Conservation (phyloP, 345 rosid genomes). For the Passiflora organensis region DNA sequence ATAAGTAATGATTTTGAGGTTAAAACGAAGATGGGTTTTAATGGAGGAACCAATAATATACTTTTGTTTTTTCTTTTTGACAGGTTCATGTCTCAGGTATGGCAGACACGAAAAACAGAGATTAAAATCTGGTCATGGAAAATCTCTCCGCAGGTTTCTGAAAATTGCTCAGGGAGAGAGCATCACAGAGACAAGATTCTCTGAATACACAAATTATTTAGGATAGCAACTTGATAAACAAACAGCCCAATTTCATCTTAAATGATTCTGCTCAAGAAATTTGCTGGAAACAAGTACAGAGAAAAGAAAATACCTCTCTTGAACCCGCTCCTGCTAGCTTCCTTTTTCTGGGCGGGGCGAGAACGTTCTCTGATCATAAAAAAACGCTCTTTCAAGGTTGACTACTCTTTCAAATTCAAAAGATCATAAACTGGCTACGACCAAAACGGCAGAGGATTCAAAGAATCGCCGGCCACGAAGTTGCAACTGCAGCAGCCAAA, state of each 20-base stretch:
- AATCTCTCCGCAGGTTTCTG: conserved; percentile 9
- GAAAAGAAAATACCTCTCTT: too few species aligned
- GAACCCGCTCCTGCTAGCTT: too few species aligned
- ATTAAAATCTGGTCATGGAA: not conserved
- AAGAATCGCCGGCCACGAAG: not conserved
- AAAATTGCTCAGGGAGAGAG: not conserved
- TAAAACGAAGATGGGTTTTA: conserved; percentile 10
- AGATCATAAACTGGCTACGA: too few species aligned
- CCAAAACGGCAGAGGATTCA: too few species aligned
- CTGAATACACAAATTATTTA: conserved; percentile 6
- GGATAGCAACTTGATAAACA: too few species aligned
- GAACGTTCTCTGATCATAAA: too few species aligned
- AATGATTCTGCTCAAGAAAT: not conserved
- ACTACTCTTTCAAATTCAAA: too few species aligned
- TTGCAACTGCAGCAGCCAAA: not conserved
- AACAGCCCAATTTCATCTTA: too few species aligned
- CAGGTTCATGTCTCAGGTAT: conserved; percentile 36
- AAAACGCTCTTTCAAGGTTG: too few species aligned
- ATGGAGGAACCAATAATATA: conserved; percentile 21
- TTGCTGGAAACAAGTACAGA: too few species aligned
- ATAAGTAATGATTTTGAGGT: conserved; percentile 1
- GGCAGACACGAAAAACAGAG: conserved; percentile 16
- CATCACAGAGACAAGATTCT: conserved; percentile 3
- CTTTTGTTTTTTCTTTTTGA: conserved; percentile 19
- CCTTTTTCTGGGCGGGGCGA: too few species aligned